These are phyloP conservation scores for Leccinum ochraceum DNA, from an alignment of 768 basidiomycete species.

Conservation along the genomic window DNA sequence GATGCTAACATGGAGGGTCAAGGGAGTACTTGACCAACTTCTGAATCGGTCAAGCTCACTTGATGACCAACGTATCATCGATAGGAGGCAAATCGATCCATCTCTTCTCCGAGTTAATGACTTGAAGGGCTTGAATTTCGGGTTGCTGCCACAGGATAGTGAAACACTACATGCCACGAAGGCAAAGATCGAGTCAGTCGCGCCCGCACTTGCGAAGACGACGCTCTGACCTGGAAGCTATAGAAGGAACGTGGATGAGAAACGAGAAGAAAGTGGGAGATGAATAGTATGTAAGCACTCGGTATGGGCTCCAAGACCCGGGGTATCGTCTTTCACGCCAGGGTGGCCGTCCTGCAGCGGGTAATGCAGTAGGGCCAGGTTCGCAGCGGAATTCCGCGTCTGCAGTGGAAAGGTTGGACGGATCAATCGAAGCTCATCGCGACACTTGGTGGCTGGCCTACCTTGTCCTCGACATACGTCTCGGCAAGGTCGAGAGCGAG, in stretches of 20 bases:
- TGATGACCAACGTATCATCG: constrained; percentile 81
- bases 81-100: constrained; percentile 86
- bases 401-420: constrained; percentile 19
- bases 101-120: constrained; percentile 69
- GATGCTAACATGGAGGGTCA: constrained; percentile 50
- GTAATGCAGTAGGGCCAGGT: constrained; percentile 71
- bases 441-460: constrained; percentile 13
- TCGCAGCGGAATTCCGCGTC: constrained; percentile 62
- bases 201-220: not conserved
- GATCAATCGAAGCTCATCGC: not conserved
- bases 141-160: constrained; percentile 86
- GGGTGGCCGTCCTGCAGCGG: constrained; percentile 62
- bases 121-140: constrained; percentile 73
- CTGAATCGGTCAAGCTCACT: constrained; percentile 45
- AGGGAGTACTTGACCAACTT: not conserved
- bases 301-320: constrained; percentile 85
- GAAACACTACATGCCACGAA: constrained; percentile 60
- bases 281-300: constrained; percentile 42
- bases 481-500: constrained; percentile 64
- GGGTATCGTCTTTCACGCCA: constrained; percentile 55
- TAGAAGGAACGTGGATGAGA: not conserved
- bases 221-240: constrained; percentile 43
- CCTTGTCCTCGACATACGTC: constrained; percentile 68
- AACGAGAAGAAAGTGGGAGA: not conserved
- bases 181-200: not conserved